phyloP scores from a whole-genome alignment of 352 stramenopile species.

The Phytophthora fragariae region DNA sequence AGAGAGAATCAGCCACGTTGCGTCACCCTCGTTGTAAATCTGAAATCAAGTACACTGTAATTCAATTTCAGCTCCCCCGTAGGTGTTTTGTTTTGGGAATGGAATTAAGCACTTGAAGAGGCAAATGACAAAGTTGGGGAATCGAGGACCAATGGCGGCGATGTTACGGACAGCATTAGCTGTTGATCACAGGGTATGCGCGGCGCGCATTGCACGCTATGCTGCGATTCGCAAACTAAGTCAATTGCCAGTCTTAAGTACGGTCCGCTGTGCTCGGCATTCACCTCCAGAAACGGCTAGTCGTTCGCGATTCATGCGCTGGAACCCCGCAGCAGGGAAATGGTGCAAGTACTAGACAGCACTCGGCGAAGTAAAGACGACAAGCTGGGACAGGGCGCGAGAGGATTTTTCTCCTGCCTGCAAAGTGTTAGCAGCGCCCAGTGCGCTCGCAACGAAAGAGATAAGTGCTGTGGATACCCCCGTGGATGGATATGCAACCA shows the following conservation, averaged over 20 bases:
- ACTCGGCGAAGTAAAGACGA: slow-evolving; percentile 10
- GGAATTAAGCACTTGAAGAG: background rate
- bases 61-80: background rate
- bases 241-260: too few relatives aligned
- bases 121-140: background rate
- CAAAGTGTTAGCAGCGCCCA: background rate
- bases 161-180: too few relatives aligned
- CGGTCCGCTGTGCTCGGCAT: too few relatives aligned
- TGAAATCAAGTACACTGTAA: slow-evolving; percentile 1
- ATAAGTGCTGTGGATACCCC: too few relatives aligned
- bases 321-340: too few relatives aligned
- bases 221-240: too few relatives aligned
- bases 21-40: background rate
- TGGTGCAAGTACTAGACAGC: background rate
- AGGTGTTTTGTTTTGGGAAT: background rate
- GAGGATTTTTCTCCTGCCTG: slow-evolving; percentile 14
- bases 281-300: too few relatives aligned
- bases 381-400: slow-evolving; percentile 7
- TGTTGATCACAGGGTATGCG: too few relatives aligned
- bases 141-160: background rate
- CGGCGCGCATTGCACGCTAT: too few relatives aligned
- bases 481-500: too few relatives aligned
- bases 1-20: background rate
- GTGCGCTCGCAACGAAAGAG: too few relatives aligned
- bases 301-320: too few relatives aligned